These are phyloP conservation scores for Clonostachys rosea DNA, from an alignment of 2,329 filamentous ascomycete genomes.

Conservation along the genomic window DNA sequence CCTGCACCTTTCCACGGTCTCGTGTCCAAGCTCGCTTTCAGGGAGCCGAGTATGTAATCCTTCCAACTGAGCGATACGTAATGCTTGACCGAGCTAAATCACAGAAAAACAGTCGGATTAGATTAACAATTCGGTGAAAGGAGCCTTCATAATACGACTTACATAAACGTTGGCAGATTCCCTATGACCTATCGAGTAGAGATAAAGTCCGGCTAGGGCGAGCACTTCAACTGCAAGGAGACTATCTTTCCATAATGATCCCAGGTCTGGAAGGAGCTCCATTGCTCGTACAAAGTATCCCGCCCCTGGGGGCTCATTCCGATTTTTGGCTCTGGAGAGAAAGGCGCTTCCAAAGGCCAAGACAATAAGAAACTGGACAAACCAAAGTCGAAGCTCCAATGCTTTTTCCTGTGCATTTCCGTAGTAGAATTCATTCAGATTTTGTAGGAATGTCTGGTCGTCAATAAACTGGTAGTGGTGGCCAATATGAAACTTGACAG, in stretches of 20 bases:
- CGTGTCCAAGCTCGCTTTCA: constrained; percentile 22
- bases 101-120: background rate
- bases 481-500: constrained; percentile 29
- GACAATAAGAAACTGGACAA: constrained; percentile 14
- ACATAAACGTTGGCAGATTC: constrained; percentile 22
- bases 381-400: constrained; percentile 14
- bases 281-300: constrained; percentile 25
- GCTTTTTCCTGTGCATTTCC: constrained; percentile 9
- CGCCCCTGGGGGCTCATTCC: constrained; percentile 18
- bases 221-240: constrained; percentile 28
- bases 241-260: constrained; percentile 26
- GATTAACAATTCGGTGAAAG: background rate
- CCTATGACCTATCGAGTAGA: constrained; percentile 28
- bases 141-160: constrained; percentile 1
- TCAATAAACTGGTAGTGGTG: constrained; percentile 27
- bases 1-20: constrained; percentile 22
- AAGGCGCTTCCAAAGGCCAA: constrained; percentile 13
- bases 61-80: constrained; percentile 32
- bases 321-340: constrained; percentile 11
- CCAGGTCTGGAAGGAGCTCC: constrained; percentile 25
- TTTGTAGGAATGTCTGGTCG: constrained; percentile 17
- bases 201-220: constrained; percentile 25
- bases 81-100: constrained; percentile 27
- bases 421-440: constrained; percentile 18
- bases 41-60: constrained; percentile 32